Conservation (phyloP, 1,284 basidiomycete species). For the Sanghuangporus weigelae region DNA sequence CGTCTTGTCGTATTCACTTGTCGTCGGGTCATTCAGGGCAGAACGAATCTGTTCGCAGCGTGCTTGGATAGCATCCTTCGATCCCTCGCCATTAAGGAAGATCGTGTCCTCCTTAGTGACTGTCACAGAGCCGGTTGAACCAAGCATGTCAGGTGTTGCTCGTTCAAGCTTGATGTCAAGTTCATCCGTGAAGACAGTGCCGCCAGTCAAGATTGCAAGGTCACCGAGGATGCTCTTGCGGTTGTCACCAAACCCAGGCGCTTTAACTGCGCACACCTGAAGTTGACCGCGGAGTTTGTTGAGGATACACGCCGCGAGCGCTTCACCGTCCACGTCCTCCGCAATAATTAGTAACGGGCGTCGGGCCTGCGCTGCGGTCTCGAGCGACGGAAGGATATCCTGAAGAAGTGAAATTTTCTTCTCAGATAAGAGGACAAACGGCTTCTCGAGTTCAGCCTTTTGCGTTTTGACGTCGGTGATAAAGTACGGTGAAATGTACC, state of each 20-base stretch:
- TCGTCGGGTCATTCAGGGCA: slow-evolving; percentile 79
- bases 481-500: slow-evolving; percentile 98
- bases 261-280: slow-evolving; percentile 91
- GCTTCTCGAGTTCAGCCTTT: slow-evolving; percentile 97
- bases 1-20: slow-evolving; percentile 90
- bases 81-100: slow-evolving; percentile 88
- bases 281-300: slow-evolving; percentile 99
- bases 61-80: slow-evolving; percentile 79
- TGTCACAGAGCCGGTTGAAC: slow-evolving; percentile 87
- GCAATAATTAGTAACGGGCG: slow-evolving; percentile 95
- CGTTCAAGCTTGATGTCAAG: slow-evolving; percentile 97
- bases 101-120: slow-evolving; percentile 99
- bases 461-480: slow-evolving; percentile 98
- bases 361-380: slow-evolving; percentile 86
- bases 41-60: slow-evolving; percentile 95
- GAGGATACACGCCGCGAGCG: slow-evolving; percentile 93
- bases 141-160: slow-evolving; percentile 86
- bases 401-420: slow-evolving; percentile 97
- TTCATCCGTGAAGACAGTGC: slow-evolving; percentile 97
- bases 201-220: slow-evolving; percentile 94
- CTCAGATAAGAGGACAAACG: slow-evolving; percentile 88
- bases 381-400: slow-evolving; percentile 93
- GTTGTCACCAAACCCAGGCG: slow-evolving; percentile 98
- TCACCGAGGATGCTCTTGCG: slow-evolving; percentile 97
- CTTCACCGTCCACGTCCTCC: slow-evolving; percentile 97